phyloP scores from a whole-genome alignment of 768 basidiomycete species.

The Termitomyces sp. region DNA sequence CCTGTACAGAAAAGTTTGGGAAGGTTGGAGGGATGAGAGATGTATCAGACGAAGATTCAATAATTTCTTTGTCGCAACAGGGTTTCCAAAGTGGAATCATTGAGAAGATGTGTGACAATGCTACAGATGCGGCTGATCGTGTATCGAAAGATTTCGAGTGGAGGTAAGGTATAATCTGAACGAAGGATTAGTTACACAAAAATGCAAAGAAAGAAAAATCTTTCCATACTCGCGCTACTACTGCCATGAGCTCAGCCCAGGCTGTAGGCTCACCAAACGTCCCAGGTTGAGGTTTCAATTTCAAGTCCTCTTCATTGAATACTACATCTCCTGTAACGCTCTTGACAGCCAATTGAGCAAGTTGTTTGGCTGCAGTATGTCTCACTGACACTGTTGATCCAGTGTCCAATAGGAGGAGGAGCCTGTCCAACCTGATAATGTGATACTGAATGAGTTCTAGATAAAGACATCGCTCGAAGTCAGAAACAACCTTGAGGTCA shows the following conservation, averaged over 20 bases:
- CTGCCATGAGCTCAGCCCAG: constrained; percentile 88
- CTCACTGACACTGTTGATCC: constrained; percentile 88
- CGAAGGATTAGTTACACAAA: constrained; percentile 6
- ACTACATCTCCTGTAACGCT: constrained; percentile 78
- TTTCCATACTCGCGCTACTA: constrained; percentile 74
- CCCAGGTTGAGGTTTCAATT: constrained; percentile 53
- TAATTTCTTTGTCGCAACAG: constrained; percentile 27
- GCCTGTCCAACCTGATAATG: constrained; percentile 80
- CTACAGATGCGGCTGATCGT: constrained; percentile 81
- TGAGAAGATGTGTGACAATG: constrained; percentile 82
- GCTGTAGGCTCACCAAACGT: constrained; percentile 61
- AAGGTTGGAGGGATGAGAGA: constrained; percentile 47
- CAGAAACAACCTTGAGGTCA: constrained; percentile 67
- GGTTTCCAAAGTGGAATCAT: constrained; percentile 79
- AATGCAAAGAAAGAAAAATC: neutral
- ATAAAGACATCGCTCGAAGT: neutral
- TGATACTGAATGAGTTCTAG: constrained; percentile 3
- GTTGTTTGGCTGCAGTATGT: constrained; percentile 93
- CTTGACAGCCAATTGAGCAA: constrained; percentile 87
- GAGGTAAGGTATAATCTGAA: constrained; percentile 83
- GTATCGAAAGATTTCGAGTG: constrained; percentile 93
- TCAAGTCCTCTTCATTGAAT: constrained; percentile 70
- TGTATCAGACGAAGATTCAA: constrained; percentile 17
- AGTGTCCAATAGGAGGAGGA: constrained; percentile 91
- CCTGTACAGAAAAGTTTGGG: constrained; percentile 69